Base-by-base conservation (phyloP, 2,329 filamentous ascomycete species). In the Pseudogymnoascus sp. region DNA sequence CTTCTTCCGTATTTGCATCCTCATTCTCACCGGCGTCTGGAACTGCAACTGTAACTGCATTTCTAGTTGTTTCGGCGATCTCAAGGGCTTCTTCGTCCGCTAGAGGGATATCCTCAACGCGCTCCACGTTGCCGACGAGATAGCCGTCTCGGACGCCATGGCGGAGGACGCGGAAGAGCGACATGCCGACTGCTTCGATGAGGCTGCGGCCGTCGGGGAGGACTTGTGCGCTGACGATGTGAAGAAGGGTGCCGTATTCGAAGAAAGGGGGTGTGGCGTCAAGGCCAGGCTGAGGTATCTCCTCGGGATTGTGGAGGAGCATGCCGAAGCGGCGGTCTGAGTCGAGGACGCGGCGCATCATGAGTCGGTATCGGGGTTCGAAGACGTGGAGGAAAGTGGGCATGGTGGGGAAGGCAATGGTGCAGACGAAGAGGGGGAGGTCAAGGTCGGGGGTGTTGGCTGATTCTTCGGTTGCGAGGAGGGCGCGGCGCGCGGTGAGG, bases 331-430 rank as follows among this genome's bases (percentile, higher is more conserved):
- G 89, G 12, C 83, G 79, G 63, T 88, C 83, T 61, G 69, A 77
- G 64, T 91, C 87, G 60, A 95, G 77, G 0, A 85, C 88, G 36
- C 91, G 83, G 53, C 88, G 82, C 37, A 96, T 87, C 90, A 96
- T 94, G n/a, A 94, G 78, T 6, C 90, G 84, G 71, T 96, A 96
- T 6, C 89, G 82, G n/a, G 90, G 89, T 71, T 96, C 92, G 70
- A 96, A 96, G n/a, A 97, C 83, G 68, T 95, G 89, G 2, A 96
- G 77, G 66, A 94, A 94, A 0, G 90, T 92, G 0, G 88, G 90
- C 83, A 93, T 91, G 1, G 81, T 79, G 1, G 92, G 92, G 67
- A 94, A 93, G 0, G 90, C 83, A 7, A 95, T 74, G 0, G 90
- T 91, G 73, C 89, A 94, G 33, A 95, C 82, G 67, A 96, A 96